These are phyloP conservation scores for Kwoniella shandongensis DNA, from an alignment of 768 basidiomycete species.

Conservation along the genomic window DNA sequence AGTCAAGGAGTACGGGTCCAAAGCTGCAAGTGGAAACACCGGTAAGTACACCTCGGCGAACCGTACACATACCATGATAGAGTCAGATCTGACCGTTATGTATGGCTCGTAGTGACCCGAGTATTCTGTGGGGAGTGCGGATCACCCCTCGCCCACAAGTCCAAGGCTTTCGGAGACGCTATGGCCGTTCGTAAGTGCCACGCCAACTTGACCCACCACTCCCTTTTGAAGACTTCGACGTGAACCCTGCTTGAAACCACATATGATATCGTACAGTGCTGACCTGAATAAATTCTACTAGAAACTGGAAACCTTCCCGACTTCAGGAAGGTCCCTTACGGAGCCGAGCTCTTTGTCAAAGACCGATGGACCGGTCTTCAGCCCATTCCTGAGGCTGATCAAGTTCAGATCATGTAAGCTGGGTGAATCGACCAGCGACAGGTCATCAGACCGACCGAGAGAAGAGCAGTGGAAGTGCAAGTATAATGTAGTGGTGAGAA, in stretches of 20 bases:
- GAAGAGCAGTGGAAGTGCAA: too few relatives aligned
- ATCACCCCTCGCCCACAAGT: constrained; percentile 36
- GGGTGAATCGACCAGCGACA: constrained; percentile 1
- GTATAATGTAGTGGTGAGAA: too few relatives aligned
- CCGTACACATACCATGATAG: too few relatives aligned
- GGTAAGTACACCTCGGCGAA: constrained; percentile 23
- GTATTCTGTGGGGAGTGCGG: constrained; percentile 39
- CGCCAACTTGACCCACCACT: background rate
- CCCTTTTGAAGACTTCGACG: too few relatives aligned
- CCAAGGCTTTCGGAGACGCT: constrained; percentile 34
- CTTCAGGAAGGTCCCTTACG: constrained; percentile 36
- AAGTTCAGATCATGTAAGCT: constrained; percentile 33
- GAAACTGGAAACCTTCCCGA: constrained; percentile 42
- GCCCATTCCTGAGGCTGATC: constrained; percentile 20
- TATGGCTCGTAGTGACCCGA: constrained; percentile 21
- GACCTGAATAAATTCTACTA: too few relatives aligned
- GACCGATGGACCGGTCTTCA: constrained; percentile 36
- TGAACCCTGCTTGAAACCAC: too few relatives aligned
- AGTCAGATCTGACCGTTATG: too few relatives aligned
- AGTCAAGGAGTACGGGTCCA: constrained; percentile 31
- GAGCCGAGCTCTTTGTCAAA: constrained; percentile 40
- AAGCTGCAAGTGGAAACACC: constrained; percentile 38
- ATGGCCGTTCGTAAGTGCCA: constrained; percentile 36
- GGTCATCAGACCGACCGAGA: too few relatives aligned
- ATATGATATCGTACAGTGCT: too few relatives aligned